These are phyloP conservation scores for Linum lewisii DNA, from an alignment of 345 rosid genomes.

Conservation along the genomic window DNA sequence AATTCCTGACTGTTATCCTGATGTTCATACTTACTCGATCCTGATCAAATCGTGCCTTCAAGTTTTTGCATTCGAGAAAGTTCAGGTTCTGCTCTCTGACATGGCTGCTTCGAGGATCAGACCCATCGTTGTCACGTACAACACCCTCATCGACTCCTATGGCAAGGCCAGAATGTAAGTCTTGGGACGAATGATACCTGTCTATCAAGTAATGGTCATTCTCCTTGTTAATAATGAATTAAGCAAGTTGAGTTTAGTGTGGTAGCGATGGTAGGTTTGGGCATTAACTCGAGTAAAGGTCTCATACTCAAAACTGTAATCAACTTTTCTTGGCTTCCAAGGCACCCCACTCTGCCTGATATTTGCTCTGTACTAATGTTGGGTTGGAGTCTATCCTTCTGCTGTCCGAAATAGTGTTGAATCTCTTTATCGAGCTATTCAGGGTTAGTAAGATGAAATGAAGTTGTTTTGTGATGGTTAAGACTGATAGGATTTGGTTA, in stretches of 20 bases:
- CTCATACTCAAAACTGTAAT: too few relatives aligned
- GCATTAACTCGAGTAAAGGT: too few relatives aligned
- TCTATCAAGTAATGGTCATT: background rate
- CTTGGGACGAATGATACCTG: background rate
- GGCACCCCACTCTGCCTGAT: too few relatives aligned
- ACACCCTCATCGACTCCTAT: conserved; percentile 77
- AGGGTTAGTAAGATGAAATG: background rate
- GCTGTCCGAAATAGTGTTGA: too few relatives aligned
- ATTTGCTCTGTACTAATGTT: too few relatives aligned
- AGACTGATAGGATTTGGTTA: background rate
- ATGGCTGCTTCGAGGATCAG: conserved; percentile 58
- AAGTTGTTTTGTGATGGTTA: background rate
- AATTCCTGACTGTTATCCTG: conserved; percentile 58
- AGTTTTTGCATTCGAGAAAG: conserved; percentile 55
- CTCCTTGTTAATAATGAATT: background rate
- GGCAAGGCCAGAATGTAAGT: conserved; percentile 74
- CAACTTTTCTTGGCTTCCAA: too few relatives aligned
- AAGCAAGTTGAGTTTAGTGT: background rate
- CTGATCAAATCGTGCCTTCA: conserved; percentile 85
- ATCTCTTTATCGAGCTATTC: too few relatives aligned
- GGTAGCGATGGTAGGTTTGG: too few relatives aligned
- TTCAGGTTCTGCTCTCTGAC: conserved; percentile 53
- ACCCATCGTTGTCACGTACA: conserved; percentile 73
- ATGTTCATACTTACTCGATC: conserved; percentile 86
- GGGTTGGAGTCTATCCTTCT: too few relatives aligned